Conservation (phyloP, 306 rosid species). For the Pterocarpus santalinus region DNA sequence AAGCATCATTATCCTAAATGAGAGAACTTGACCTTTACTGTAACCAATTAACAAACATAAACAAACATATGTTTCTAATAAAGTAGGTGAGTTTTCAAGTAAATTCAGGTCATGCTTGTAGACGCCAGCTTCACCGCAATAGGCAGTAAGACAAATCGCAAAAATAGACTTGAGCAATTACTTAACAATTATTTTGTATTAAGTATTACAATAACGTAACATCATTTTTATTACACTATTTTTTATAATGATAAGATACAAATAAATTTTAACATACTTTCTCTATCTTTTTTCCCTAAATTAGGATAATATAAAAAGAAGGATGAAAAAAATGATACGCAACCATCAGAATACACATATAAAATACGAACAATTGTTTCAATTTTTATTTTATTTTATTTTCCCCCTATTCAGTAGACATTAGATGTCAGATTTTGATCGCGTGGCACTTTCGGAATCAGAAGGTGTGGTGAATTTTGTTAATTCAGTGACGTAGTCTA, state of each 20-base stretch:
- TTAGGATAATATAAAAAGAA: background rate
- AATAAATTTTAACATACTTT: background rate
- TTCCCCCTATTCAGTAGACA: background rate
- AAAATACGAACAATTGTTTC: background rate
- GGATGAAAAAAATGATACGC: background rate
- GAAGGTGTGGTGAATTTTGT: background rate
- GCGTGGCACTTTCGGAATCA: slow-evolving; percentile 39
- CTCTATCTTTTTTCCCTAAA: background rate
- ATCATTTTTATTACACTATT: too few relatives aligned
- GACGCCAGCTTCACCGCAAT: slow-evolving; percentile 38
- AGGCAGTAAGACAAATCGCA: slow-evolving; percentile 9
- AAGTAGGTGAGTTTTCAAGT: background rate
- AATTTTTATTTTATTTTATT: background rate
- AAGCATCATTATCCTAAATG: background rate
- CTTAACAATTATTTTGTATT: background rate
- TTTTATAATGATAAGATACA: too few relatives aligned
- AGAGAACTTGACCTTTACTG: slow-evolving; percentile 15
- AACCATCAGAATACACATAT: background rate
- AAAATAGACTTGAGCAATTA: background rate
- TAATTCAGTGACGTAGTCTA: background rate
- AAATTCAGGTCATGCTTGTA: background rate
- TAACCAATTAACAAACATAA: background rate
- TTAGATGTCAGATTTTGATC: slow-evolving; percentile 14
- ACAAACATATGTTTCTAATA: slow-evolving; percentile 6
- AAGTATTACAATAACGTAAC: too few relatives aligned